These are phyloP conservation scores for Lithospermum erythrorhizon DNA, from an alignment of 257 asterid genomes.

Conservation along the genomic window DNA sequence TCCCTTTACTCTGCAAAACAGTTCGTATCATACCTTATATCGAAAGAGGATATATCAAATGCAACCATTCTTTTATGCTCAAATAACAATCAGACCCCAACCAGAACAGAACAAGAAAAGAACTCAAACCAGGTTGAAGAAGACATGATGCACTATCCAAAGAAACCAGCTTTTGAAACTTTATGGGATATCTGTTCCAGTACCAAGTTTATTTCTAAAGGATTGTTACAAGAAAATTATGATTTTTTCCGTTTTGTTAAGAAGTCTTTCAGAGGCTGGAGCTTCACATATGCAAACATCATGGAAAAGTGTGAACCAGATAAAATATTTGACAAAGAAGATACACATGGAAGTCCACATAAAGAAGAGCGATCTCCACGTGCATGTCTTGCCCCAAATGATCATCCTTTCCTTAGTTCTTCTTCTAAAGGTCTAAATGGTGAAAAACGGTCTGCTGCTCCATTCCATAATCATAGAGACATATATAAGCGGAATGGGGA, in stretches of 20 bases:
- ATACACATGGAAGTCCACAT: slow-evolving; percentile 46
- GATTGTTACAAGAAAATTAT: slow-evolving; percentile 38
- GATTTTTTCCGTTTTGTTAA: slow-evolving; percentile 44
- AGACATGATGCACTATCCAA: slow-evolving; percentile 23
- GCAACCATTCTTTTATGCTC: slow-evolving; percentile 23
- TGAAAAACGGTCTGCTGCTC: slow-evolving; percentile 38
- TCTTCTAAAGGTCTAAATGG: slow-evolving; percentile 36
- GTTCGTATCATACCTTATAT: slow-evolving; percentile 48
- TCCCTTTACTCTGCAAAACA: slow-evolving; percentile 52
- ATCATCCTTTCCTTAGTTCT: slow-evolving; percentile 67
- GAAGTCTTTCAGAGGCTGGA: slow-evolving; percentile 60
- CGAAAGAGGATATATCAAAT: slow-evolving; percentile 36
- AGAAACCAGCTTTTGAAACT: slow-evolving; percentile 35
- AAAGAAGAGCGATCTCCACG: slow-evolving; percentile 72
- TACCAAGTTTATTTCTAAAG: slow-evolving; percentile 38
- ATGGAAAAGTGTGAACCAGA: slow-evolving; percentile 55
- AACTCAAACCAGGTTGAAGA: slow-evolving; percentile 21
- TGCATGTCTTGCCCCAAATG: slow-evolving; percentile 73
- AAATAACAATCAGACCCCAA: slow-evolving; percentile 30
- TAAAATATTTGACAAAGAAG: slow-evolving; percentile 55
- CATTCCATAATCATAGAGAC: slow-evolving; percentile 67
- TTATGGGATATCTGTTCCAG: slow-evolving; percentile 43
- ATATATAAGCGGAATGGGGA: slow-evolving; percentile 78
- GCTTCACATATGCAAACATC: slow-evolving; percentile 46
- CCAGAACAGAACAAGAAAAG: slow-evolving; percentile 19